Evolutionary conservation across 768 basidiomycete genomes (phyloP).

Genomic region (Panaeolus cyanescens): DNA sequence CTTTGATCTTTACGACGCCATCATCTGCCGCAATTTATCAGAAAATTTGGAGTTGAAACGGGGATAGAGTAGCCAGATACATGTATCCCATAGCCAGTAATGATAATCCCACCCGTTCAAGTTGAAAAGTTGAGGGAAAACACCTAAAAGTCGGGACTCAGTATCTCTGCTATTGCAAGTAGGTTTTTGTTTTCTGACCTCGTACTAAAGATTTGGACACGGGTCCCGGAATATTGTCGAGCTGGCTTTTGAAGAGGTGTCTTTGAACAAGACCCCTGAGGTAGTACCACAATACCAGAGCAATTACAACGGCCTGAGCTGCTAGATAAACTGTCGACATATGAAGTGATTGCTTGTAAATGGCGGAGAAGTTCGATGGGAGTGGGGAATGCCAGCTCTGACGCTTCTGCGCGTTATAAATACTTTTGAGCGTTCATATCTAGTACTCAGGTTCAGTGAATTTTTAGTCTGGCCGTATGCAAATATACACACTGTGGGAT

Average conservation of each 20-base stretch:
- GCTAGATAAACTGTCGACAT: not conserved
- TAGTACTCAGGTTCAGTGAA: too few relatives aligned
- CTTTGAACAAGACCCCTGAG: conserved; percentile 21
- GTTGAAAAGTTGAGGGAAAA: conserved; percentile 16
- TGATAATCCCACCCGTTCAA: conserved; percentile 16
- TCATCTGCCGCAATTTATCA: not conserved
- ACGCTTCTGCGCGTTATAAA: too few relatives aligned
- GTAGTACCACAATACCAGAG: conserved; percentile 16
- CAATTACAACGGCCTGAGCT: not conserved
- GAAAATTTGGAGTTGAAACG: not conserved
- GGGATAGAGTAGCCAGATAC: not conserved
- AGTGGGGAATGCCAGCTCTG: too few relatives aligned
- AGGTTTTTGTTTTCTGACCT: conserved; percentile 21
- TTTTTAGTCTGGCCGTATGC: too few relatives aligned
- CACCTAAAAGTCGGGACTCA: not conserved
- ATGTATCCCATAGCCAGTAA: not conserved
- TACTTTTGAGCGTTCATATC: too few relatives aligned
- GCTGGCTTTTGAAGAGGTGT: conserved; percentile 19
- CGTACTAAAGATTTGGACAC: conserved; percentile 25
- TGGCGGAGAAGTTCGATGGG: too few relatives aligned
- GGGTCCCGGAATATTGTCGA: conserved; percentile 39
- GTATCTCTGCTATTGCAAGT: not conserved
- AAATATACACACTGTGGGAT: too few relatives aligned
- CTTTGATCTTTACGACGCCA: conserved; percentile 4
- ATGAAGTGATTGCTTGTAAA: not conserved